Base-by-base conservation (phyloP, 1,284 basidiomycete genomes). In the Heterobasidion occidentale region DNA sequence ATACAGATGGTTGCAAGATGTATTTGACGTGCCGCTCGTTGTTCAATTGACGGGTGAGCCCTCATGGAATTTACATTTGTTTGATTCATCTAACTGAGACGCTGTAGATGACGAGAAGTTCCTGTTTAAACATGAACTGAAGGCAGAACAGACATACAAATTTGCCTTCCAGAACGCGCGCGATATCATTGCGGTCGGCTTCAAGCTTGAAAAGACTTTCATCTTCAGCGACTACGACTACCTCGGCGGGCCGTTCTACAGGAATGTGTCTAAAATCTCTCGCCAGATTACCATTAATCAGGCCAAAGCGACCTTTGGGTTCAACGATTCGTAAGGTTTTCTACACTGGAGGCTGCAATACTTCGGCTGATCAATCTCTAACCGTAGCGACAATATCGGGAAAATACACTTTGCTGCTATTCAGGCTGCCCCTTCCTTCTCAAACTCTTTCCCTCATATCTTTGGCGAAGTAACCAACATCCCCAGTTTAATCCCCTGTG, bases 391-490 rank as follows among this genome's bases (percentile, higher is more conserved):
- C 74, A 98, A 97, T 72, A 93, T 98, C 63, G 97, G 97, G 61
- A 99, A 98, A 76, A 84, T 94, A 60, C 96, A 99, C 75, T 99
- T 99, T 71, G 93, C 92, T 44, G 83, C 97, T n/a, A 86, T 99
- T 62, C 97, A 99, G 73, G 94, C 96, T 11, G 88, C 95, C 2
- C 95, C 97, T 0, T 92, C 94, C 17, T 99, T 99, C 78, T 95
- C 92, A 64, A 98, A 94, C 73, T 98, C 95, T 27, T 99, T 99
- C 79, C 96, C 97, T 9, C 93, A 99, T 63, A 99, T 99, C 66
- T 99, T 95, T 67, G 95, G 95, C 60, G 78, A 83, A 9, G 77
- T 77, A 54, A 83, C 85, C 59, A 90, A 94, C 71, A 84, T 98
- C 53, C 95, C 96, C 0, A 92, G 87, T 67, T 78, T 99, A 46